Evolutionary conservation across 306 rosid species (phyloP).

Genomic region (Datisca glomerata): DNA sequence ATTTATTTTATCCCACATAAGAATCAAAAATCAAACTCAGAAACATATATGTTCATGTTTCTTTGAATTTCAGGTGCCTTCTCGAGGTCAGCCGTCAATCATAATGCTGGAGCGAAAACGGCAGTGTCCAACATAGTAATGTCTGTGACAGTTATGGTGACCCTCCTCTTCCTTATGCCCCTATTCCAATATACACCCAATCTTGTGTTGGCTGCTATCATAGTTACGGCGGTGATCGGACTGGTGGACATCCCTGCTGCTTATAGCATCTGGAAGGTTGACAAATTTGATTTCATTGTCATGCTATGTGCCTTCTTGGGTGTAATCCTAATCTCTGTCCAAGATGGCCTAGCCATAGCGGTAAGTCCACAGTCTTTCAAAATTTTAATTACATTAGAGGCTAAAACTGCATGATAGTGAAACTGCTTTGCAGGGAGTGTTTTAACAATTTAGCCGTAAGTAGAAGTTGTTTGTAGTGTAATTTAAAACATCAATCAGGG

Average conservation of each 20-base stretch:
- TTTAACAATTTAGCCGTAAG: no score
- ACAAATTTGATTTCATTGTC: conserved; percentile 76
- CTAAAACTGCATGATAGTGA: no score
- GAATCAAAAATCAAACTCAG: no score
- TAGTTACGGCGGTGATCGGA: conserved; percentile 82
- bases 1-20: no score
- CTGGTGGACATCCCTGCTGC: conserved; percentile 88
- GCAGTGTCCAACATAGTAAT: conserved; percentile 79
- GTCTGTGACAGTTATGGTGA: conserved; percentile 91
- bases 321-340: conserved; percentile 72
- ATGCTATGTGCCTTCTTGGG: conserved; percentile 76
- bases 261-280: conserved; percentile 58
- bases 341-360: conserved; percentile 78
- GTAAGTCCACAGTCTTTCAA: conserved; percentile 25
- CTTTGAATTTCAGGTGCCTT: conserved; percentile 52
- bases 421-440: no score
- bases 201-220: conserved; percentile 78
- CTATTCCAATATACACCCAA: conserved; percentile 88
- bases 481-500: no score
- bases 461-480: no score
- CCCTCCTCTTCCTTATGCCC: conserved; percentile 87
- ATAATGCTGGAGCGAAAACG: conserved; percentile 84
- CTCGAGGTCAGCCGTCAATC: conserved; percentile 90
- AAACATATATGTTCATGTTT: no score
- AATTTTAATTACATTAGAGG: neutral